Evolutionary conservation across 805 yeast genomes (phyloP), one percentile per base, ranked within the genome.

Genomic region (Wickerhamomyces canadensis): DNA sequence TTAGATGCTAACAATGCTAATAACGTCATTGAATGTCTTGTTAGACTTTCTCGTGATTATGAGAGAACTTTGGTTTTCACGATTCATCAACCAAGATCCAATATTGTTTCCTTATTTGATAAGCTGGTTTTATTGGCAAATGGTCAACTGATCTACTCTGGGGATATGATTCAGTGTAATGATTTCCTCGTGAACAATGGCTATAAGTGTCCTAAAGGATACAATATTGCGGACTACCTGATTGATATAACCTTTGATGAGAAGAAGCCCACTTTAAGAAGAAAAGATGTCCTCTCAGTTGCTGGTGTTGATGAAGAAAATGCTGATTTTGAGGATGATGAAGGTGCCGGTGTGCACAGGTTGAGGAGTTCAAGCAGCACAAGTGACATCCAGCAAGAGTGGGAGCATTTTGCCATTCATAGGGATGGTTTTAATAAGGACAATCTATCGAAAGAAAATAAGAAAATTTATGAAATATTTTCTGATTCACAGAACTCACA

Each of bases 41-140:
- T 84, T 3, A 73, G 83, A 40, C 68, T 93, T 40, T 86, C 97
- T 0, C 71, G 79, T 40, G 82, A 79, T 50, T 84, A 80, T 58
- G 80, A 84, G 42, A 78, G 98, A 55, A 91, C 98, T 0, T 78
- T 93, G 34, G 76, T 93, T 2, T 83, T 93, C 57, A 87, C 98
- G 0, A 93, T 93, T 47, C 98, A 93, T 63, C 98, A 93, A 57
- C 98, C 98, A 10, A 73, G 98, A 54, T 85, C 96, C 40, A 93
- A 93, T 54, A 91, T 93, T 57, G 97, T 93, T 24, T 80, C 96
- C 0, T 63, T 86, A 40, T 93, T 93, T 60, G 96, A 91, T 55
- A 80, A 81, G 50, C 70, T 93, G 34, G 60, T 91, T 2, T 65
- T 93, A 34, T 67, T 93, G 36, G 82, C 96, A 19, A 83, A 83